Evolutionary conservation across 2,329 filamentous ascomycete species (phyloP), one percentile per base, ranked within the genome.

Genomic region (Trichoderma brevicompactum): DNA sequence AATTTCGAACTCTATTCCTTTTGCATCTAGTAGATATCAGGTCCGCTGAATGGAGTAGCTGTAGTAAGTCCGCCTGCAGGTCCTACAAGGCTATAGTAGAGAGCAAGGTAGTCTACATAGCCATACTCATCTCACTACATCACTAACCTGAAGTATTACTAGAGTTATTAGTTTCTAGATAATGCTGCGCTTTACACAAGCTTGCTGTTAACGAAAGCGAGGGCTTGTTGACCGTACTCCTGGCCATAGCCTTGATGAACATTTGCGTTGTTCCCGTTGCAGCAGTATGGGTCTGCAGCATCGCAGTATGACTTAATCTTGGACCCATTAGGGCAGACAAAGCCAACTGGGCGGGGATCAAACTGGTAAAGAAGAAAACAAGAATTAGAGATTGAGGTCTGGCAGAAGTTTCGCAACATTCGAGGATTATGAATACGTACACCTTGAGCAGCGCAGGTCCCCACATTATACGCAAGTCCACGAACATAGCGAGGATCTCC

Each of bases 301-400:
- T 90, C 87, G 74, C 88, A 90, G 79, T 89, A 90, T 5, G 85
- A 86, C 76, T 88, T 79, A 69, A 89, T 85, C 70, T 85, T 86
- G 72, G 69, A 72, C 7, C 76, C 72, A 67, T 75, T 80, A 9
- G 85, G 82, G 77, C 87, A 89, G 50, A 75, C 76, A 74, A 87
- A 89, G 32, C 85, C 85, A 5, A 78, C 71, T 0, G 85, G 82
- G 5, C 87, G 84, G 38, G 86, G 82, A 60, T 85, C 85, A 67
- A 90, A 89, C 86, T 89, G 55, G 9, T 23, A 23, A 19, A 34
- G 58, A 28, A 19, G 59, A 23, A 38, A 19, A 40, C 34, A 34
- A 40, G 53, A 23, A n/a, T 59, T 44, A 55, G 40, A 49, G 28
- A 10, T 5, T 7, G 36, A 36, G 13, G 0, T 3, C 5, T 10